Percentiles rank a stretch among this genome's conserved stretches.
These are phyloP conservation scores for Hemileccinum rubropunctum DNA, from an alignment of 768 basidiomycete species.

Conservation along the genomic window DNA sequence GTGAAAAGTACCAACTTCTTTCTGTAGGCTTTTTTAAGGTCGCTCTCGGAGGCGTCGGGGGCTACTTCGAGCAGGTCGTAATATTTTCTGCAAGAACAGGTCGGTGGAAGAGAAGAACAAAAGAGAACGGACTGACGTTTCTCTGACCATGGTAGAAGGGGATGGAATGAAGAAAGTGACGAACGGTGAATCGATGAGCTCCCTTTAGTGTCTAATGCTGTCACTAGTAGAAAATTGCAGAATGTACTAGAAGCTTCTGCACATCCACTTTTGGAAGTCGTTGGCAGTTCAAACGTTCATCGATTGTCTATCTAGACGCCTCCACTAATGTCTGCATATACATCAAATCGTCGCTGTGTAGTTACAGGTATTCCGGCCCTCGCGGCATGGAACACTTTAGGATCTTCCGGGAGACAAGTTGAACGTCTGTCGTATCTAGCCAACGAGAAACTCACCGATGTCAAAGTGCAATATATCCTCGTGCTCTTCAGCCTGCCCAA, in stretches of 20 bases:
- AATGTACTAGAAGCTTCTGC: constrained; percentile 34
- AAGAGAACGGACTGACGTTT: constrained; percentile 44
- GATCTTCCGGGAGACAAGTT: constrained; percentile 46
- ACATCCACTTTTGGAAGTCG: constrained; percentile 19
- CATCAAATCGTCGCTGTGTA: constrained; percentile 86
- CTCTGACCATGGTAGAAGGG: constrained; percentile 56
- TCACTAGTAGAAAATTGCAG: constrained; percentile 31
- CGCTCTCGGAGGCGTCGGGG: constrained; percentile 73
- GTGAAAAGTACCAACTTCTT: constrained; percentile 62
- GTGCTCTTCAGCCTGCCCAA: constrained; percentile 70
- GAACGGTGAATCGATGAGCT: constrained; percentile 7
- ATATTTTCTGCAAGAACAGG: constrained; percentile 58
- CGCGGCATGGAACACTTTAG: constrained; percentile 59
- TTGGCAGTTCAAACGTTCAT: not conserved
- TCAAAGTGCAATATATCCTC: constrained; percentile 79
- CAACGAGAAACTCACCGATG: constrained; percentile 59
- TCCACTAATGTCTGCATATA: constrained; percentile 73
- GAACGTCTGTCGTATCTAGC: not conserved
- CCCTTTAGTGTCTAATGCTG: constrained; percentile 29
- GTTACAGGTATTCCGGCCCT: constrained; percentile 91
- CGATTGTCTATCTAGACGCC: not conserved
- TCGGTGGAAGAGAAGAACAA: not conserved
- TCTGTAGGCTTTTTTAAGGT: constrained; percentile 94
- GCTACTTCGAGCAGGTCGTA: constrained; percentile 90
- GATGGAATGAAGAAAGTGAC: constrained; percentile 9